phyloP scores from a whole-genome alignment of 106 monocot species.

The Phalaenopsis aphrodite region DNA sequence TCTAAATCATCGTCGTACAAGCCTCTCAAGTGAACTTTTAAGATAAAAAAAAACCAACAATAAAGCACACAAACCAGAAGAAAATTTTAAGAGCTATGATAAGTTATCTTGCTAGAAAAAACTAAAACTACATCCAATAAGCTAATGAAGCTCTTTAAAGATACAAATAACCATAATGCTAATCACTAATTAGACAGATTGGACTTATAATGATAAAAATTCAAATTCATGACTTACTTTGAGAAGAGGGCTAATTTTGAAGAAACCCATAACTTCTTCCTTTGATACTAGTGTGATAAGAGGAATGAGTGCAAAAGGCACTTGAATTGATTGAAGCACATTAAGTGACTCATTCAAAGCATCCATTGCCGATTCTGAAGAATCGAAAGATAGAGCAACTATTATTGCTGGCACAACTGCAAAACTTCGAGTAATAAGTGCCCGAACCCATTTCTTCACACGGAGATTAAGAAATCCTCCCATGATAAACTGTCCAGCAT shows the following conservation, averaged over 20 bases:
- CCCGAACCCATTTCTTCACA: slow-evolving; percentile 75
- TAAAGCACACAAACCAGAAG: neutral
- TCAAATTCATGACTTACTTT: slow-evolving; percentile 39
- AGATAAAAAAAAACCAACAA: neutral
- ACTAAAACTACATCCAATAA: neutral
- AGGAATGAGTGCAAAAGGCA: slow-evolving; percentile 87
- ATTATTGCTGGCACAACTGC: slow-evolving; percentile 78
- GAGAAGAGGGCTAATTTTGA: slow-evolving; percentile 41
- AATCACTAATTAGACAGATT: neutral
- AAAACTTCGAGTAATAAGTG: slow-evolving; percentile 71
- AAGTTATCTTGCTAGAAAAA: neutral
- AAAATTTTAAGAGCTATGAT: neutral
- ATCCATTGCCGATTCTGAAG: slow-evolving; percentile 63
- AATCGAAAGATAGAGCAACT: slow-evolving; percentile 67
- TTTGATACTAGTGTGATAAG: slow-evolving; percentile 72
- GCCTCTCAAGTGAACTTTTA: neutral
- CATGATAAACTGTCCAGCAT: slow-evolving; percentile 91
- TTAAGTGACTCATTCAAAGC: slow-evolving; percentile 76
- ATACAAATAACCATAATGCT: neutral
- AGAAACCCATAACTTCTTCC: slow-evolving; percentile 66
- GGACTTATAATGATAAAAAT: neutral
- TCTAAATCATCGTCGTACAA: neutral
- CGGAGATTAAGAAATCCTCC: slow-evolving; percentile 78
- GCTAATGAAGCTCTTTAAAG: neutral
- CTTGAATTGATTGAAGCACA: slow-evolving; percentile 79